phyloP scores from a whole-genome alignment of 805 yeast species.

The Myxozyma kluyveri region DNA sequence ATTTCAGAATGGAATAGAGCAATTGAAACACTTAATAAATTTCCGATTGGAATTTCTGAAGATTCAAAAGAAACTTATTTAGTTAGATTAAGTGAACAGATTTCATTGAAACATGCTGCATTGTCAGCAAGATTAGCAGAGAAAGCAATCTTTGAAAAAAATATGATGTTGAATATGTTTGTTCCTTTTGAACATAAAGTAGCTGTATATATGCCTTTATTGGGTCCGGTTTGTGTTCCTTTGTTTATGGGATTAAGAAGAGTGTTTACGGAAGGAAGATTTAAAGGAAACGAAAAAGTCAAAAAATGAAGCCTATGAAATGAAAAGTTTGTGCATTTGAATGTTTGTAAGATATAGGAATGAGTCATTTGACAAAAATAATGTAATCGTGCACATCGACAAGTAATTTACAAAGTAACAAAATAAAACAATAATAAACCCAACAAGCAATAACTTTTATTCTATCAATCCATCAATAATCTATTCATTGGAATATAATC shows the following conservation, averaged over 20 bases:
- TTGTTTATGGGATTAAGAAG: constrained; percentile 38
- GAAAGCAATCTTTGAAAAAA: constrained; percentile 85
- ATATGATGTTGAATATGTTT: constrained; percentile 91
- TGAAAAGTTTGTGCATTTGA: background rate
- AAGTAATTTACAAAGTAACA: too few species aligned
- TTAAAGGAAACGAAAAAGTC: background rate
- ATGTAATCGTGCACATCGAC: too few species aligned
- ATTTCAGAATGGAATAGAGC: constrained; percentile 46
- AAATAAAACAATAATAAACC: background rate
- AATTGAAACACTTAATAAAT: constrained; percentile 28
- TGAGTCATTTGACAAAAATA: too few species aligned
- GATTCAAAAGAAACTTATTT: background rate
- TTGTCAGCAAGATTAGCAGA: constrained; percentile 61
- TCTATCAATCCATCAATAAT: background rate
- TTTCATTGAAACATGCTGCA: constrained; percentile 39
- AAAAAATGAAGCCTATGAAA: background rate
- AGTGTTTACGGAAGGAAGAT: constrained; percentile 31
- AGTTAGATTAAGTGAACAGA: constrained; percentile 3
- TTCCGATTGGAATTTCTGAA: background rate
- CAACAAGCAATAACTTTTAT: background rate
- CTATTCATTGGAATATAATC: too few species aligned
- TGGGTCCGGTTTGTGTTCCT: constrained; percentile 82
- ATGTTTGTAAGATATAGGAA: too few species aligned
- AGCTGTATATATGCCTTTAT: constrained; percentile 86
- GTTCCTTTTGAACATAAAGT: constrained; percentile 94